phyloP scores from a whole-genome alignment of 73 alveolate species.

The Paramecium pentaurelia region DNA sequence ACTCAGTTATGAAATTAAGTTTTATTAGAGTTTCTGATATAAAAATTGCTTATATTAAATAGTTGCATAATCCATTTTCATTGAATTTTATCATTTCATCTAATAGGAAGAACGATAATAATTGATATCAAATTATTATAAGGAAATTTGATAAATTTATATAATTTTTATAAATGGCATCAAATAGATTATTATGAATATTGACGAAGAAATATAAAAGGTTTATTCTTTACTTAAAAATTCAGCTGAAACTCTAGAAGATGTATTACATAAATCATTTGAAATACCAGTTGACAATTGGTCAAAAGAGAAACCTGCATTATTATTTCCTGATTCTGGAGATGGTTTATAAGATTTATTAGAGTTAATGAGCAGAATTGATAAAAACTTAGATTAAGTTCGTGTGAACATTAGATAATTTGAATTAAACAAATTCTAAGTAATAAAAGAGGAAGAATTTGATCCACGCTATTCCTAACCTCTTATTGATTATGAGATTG shows the following conservation, averaged over 20 bases:
- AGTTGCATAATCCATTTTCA: not conserved
- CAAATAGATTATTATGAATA: not conserved
- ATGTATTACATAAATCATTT: not conserved
- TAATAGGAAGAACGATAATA: not conserved
- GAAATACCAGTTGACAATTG: conserved; percentile 30
- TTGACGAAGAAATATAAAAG: not conserved
- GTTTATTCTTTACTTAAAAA: not conserved
- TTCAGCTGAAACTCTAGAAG: not conserved
- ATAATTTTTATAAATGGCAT: not conserved
- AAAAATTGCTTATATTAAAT: not conserved
- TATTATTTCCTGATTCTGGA: not conserved
- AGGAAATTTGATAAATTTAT: not conserved
- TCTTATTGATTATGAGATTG: not conserved
- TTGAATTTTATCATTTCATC: not conserved
- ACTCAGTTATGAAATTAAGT: too few species aligned
- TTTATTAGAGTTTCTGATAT: not conserved
- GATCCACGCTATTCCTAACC: not conserved
- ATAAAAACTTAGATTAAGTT: not conserved
- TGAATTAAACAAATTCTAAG: not conserved
- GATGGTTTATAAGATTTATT: not conserved
- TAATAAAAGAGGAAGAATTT: conserved; percentile 27
- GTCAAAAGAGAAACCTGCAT: not conserved
- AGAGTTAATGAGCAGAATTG: not conserved
- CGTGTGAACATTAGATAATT: not conserved
- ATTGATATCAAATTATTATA: not conserved